These are phyloP conservation scores for Fusarium torulosum DNA, from an alignment of 2,329 filamentous ascomycete genomes.

Conservation along the genomic window DNA sequence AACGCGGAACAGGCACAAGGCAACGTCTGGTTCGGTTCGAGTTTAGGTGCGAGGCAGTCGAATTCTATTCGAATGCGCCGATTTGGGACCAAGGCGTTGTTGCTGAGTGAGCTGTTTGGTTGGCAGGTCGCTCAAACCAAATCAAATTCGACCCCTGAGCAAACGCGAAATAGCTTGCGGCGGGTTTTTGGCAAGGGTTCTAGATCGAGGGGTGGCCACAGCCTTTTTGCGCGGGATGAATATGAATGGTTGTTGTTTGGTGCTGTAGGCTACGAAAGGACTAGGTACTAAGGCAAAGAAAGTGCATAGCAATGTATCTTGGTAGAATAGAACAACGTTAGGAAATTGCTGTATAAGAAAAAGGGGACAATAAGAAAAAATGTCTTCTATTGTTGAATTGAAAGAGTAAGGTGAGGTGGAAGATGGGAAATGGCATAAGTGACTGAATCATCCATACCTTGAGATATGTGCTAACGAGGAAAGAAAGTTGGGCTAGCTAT, in stretches of 20 bases:
- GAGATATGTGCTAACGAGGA: constrained; percentile 24
- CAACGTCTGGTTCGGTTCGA: constrained; percentile 5
- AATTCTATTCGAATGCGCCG: constrained; percentile 19
- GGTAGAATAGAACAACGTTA: not conserved
- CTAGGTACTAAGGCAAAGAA: constrained; percentile 7
- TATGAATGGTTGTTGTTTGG: constrained; percentile 21
- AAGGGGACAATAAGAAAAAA: constrained; percentile 14
- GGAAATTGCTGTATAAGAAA: constrained; percentile 6
- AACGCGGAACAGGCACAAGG: constrained; percentile 6
- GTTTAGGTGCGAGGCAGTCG: not conserved
- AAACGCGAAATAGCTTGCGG: constrained; percentile 48
- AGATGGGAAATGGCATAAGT: not conserved
- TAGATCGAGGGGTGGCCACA: constrained; percentile 50
- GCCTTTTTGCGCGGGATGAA: constrained; percentile 46
- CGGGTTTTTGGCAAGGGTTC: constrained; percentile 46
- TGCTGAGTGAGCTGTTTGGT: constrained; percentile 38
- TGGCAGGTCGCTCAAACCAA: constrained; percentile 34
- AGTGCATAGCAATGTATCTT: not conserved
- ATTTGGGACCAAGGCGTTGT: constrained; percentile 24
- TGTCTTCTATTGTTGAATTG: constrained; percentile 16
- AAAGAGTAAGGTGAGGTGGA: constrained; percentile 11
- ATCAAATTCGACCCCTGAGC: constrained; percentile 48
- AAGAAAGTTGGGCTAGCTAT: constrained; percentile 21
- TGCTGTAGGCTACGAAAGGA: constrained; percentile 6
- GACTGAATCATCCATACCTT: constrained; percentile 9